Base-by-base conservation (phyloP, 2,329 filamentous ascomycete species). In the Lizonia empirigonia region DNA sequence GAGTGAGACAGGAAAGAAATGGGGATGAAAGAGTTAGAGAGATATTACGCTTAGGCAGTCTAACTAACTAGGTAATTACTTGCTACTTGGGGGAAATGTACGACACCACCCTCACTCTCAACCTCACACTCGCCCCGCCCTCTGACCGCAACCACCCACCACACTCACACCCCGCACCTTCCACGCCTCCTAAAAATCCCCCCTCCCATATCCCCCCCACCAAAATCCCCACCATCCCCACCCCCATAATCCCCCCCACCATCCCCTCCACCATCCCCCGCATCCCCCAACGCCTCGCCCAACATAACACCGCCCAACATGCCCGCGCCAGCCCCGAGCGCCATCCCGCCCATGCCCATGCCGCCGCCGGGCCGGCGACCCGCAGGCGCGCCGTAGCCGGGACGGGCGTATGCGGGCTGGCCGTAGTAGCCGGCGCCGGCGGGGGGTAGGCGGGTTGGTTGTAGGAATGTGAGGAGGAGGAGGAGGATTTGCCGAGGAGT, bases 251-350 rank as follows among this genome's bases (percentile, higher is more conserved):
- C 49, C 4, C 44, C 50, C 2, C 35, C 44, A 37, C 64, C 70
- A 2, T 64, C 68, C 2, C 67, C 67, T 22, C 61, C 67, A 7
- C 59, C 56, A 39, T 70, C 65, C 4, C 64, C 70, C 36, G 65
- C 71, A 60, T 74, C 72, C 35, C 64, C 83, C 48, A 92, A 79
- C 1, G 86, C 86, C 65, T 88, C 79, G 2, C 81, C 86, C 24
- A 96, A 73, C 64, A 96, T 56, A 55, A 85, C 82, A 47, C 91
- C 91, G 62, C 91, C 92, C 1, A 96, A 64, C 68, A 96, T 67
- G 72, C 91, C 91, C 57, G 88, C 91, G 60, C 91, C 91, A 4
- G 90, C 73, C 76, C 91, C 91, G 34, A 96, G 77, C 18, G 89
- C 89, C 7, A 87, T 85, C 38, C 89, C 90, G 1, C 81, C 84